phyloP scores from a whole-genome alignment of 441 rosid genomes.

The Erodium chrysanthum region DNA sequence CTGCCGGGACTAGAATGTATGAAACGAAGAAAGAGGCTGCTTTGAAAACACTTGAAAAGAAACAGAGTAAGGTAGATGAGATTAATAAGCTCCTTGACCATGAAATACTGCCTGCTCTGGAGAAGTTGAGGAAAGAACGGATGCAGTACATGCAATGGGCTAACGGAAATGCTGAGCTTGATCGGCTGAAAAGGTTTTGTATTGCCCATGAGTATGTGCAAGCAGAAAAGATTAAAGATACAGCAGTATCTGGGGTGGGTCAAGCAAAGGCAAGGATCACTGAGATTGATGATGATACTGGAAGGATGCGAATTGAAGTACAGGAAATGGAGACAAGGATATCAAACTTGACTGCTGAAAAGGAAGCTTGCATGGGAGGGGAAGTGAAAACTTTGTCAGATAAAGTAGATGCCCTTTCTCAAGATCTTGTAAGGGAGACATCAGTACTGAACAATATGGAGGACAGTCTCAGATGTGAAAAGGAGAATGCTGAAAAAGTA shows the following conservation, averaged over 20 bases:
- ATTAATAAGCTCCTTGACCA: slow-evolving; percentile 84
- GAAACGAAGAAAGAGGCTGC: slow-evolving; percentile 94
- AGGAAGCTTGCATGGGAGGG: slow-evolving; percentile 89
- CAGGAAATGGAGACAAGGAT: slow-evolving; percentile 57
- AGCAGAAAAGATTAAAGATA: slow-evolving; percentile 72
- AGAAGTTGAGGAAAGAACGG: slow-evolving; percentile 81
- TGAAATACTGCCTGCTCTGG: slow-evolving; percentile 88
- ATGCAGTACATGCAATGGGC: slow-evolving; percentile 97
- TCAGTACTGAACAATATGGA: slow-evolving; percentile 68
- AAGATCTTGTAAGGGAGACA: slow-evolving; percentile 59
- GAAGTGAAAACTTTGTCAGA: slow-evolving; percentile 66
- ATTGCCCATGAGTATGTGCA: slow-evolving; percentile 79
- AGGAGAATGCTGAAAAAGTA: slow-evolving; percentile 70
- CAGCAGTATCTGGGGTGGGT: slow-evolving; percentile 53
- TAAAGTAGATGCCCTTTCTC: slow-evolving; percentile 65
- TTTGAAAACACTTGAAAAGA: slow-evolving; percentile 83
- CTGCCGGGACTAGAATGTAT: slow-evolving; percentile 99
- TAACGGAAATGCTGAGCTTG: slow-evolving; percentile 75
- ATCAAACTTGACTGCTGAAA: slow-evolving; percentile 56
- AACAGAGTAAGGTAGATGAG: slow-evolving; percentile 92
- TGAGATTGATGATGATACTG: slow-evolving; percentile 44
- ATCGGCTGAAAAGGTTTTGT: slow-evolving; percentile 80
- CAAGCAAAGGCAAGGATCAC: slow-evolving; percentile 43
- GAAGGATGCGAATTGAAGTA: slow-evolving; percentile 33
- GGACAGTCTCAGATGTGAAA: slow-evolving; percentile 66